Percentiles rank a stretch among this genome's conserved stretches.
Evolutionary conservation across 352 stramenopile genomes (phyloP).

Genomic region (Phytopythium delawarense): DNA sequence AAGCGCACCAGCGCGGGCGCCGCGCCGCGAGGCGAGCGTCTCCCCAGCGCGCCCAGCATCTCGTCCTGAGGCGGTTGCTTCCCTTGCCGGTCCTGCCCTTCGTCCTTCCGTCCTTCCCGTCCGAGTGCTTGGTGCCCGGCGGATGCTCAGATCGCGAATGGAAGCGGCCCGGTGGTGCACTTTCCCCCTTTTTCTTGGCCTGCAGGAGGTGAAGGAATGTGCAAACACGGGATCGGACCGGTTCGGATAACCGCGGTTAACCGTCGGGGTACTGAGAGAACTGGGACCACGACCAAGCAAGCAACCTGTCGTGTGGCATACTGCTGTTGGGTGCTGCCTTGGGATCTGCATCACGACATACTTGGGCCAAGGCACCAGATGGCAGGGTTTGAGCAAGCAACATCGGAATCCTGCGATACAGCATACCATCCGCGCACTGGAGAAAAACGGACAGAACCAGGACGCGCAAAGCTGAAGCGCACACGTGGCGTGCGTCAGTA

Average conservation of each 20-base stretch:
- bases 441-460: neutral
- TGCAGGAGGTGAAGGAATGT: neutral
- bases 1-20: constrained; percentile 21
- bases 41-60: constrained; percentile 1
- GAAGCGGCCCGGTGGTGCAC: neutral
- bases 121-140: no score
- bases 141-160: neutral
- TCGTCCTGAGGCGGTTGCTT: no score
- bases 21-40: constrained; percentile 5
- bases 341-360: neutral
- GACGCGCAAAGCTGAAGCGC: neutral
- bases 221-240: constrained; percentile 6
- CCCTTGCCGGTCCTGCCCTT: no score
- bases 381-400: neutral
- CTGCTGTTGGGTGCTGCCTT: neutral
- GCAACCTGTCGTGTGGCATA: neutral
- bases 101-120: no score
- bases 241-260: neutral
- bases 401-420: neutral
- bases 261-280: neutral
- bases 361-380: neutral
- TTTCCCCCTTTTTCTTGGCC: no score
- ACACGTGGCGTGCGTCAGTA: neutral
- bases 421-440: neutral
- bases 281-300: neutral